Percentiles rank a stretch among this genome's conserved stretches.
phyloP scores from a whole-genome alignment of 2,329 filamentous ascomycete species.

The Phaeosphaeria sp. region DNA sequence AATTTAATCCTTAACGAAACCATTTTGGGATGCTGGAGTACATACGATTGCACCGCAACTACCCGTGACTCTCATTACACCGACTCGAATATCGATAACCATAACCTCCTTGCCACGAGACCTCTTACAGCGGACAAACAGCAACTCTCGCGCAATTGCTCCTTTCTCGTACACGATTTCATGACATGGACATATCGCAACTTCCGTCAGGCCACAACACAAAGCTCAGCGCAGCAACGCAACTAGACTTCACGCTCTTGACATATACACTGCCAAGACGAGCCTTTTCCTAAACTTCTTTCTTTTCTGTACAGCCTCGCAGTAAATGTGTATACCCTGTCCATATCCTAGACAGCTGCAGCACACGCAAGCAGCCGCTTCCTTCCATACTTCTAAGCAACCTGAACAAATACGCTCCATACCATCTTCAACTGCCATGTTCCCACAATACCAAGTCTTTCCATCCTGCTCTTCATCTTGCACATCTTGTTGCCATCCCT shows the following conservation, averaged over 20 bases:
- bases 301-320: background rate
- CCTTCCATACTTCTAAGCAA: background rate
- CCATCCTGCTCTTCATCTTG: background rate
- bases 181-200: no score
- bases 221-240: no score
- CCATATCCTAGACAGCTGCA: background rate
- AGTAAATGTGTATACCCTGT: background rate
- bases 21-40: background rate
- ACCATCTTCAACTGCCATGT: background rate
- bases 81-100: no score
- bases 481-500: background rate
- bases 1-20: background rate
- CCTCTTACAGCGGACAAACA: no score
- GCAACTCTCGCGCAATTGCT: no score
- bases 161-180: background rate
- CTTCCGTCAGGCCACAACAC: no score
- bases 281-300: background rate
- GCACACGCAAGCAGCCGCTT: background rate
- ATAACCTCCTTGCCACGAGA: no score
- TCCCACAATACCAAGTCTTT: background rate
- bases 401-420: no score
- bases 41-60: background rate
- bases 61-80: no score
- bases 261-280: background rate
- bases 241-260: no score